A percentile compares a stretch with the other conserved stretches of the same genome.
Evolutionary conservation across 2,329 filamentous ascomycete genomes (phyloP).

Genomic region (Exophiala dermatitidis): DNA sequence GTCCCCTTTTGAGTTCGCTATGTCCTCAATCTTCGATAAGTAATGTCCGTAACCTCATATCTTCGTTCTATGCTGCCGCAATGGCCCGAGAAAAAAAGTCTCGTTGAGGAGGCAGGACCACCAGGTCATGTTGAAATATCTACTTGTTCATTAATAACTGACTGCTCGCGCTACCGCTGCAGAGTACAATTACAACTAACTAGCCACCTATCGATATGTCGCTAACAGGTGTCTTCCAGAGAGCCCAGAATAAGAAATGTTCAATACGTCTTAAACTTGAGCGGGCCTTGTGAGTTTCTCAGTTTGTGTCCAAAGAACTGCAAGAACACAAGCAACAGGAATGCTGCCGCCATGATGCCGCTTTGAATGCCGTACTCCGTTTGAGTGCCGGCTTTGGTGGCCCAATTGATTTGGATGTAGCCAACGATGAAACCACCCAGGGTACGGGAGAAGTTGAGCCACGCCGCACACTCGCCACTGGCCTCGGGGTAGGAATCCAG

Average conservation of each 20-base stretch:
- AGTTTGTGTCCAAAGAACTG: conserved; percentile 34
- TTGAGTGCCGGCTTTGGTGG: conserved; percentile 37
- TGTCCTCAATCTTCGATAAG: no score
- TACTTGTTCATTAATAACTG: background rate
- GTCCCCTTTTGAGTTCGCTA: no score
- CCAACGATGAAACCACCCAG: conserved; percentile 38
- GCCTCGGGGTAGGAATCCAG: conserved; percentile 49
- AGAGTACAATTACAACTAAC: background rate
- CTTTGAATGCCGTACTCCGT: conserved; percentile 42
- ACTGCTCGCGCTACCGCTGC: background rate
- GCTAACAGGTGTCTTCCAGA: background rate
- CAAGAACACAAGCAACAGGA: conserved; percentile 32
- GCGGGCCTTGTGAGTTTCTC: conserved; percentile 32
- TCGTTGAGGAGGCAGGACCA: no score
- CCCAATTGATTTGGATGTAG: conserved; percentile 46
- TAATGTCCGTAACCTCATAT: no score
- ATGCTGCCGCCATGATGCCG: conserved; percentile 34
- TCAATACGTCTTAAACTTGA: conserved; percentile 30
- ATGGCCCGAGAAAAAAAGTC: no score
- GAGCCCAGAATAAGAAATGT: background rate
- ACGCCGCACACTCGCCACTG: conserved; percentile 46
- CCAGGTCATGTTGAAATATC: background rate
- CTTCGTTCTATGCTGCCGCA: no score
- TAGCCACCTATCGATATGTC: background rate
- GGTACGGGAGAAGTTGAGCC: conserved; percentile 45